Conservation (phyloP, 2,329 filamentous ascomycete species). For the Trichophyton benhamiae region DNA sequence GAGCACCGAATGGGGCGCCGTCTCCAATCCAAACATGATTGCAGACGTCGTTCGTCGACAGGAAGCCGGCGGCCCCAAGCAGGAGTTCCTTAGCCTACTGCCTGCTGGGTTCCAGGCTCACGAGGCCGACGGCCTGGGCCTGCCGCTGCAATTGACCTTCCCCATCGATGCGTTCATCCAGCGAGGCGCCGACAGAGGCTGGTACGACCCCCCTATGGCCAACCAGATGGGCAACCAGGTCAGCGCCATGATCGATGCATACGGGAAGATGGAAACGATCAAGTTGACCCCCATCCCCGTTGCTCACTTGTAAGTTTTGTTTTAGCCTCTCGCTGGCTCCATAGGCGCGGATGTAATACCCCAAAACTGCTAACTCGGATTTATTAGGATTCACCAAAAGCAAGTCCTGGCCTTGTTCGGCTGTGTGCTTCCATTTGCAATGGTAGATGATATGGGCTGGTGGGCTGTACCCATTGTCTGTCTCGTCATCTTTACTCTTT, state of each 20-base stretch:
- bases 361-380: not conserved
- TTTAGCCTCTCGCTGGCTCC: not conserved
- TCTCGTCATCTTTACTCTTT: slow-evolving; percentile 51
- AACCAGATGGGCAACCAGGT: slow-evolving; percentile 47
- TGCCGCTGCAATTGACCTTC: slow-evolving; percentile 49
- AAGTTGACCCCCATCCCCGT: slow-evolving; percentile 52
- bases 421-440: slow-evolving; percentile 49
- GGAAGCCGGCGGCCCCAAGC: slow-evolving; percentile 25
- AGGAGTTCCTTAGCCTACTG: slow-evolving; percentile 41
- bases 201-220: slow-evolving; percentile 49
- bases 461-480: slow-evolving; percentile 48
- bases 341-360: too few species aligned
- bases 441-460: slow-evolving; percentile 52
- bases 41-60: slow-evolving; percentile 5
- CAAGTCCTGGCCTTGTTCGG: slow-evolving; percentile 52
- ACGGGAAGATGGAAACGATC: slow-evolving; percentile 54
- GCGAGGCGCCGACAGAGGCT: slow-evolving; percentile 42
- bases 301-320: slow-evolving; percentile 40
- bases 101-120: slow-evolving; percentile 40
- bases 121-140: slow-evolving; percentile 47
- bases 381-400: slow-evolving; percentile 47
- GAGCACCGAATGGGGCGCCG: slow-evolving; percentile 25
- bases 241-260: slow-evolving; percentile 45
- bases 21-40: slow-evolving; percentile 3
- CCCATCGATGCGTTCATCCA: slow-evolving; percentile 50